Evolutionary conservation across 352 stramenopile species (phyloP).

Genomic region (Phytopythium oedochilum): DNA sequence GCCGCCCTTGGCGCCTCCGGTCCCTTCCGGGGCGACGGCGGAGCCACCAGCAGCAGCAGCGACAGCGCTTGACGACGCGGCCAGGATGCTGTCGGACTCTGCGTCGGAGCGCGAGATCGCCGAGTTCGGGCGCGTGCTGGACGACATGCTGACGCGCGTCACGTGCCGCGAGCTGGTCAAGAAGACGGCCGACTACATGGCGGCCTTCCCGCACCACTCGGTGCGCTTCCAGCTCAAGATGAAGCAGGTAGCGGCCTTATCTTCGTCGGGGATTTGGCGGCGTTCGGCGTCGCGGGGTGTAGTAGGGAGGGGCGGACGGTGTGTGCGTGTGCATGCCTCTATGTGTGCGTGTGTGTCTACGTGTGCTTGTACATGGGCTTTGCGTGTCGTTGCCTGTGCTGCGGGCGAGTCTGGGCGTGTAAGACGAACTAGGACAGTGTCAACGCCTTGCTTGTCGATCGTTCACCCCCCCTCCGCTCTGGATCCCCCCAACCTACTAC

Average conservation of each 20-base stretch:
- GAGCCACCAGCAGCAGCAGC: neutral
- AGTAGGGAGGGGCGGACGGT: neutral
- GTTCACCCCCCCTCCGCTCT: slow-evolving; percentile 2
- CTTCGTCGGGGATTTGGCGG: neutral
- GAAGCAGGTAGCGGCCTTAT: slow-evolving; percentile 60
- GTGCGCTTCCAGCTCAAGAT: slow-evolving; percentile 85
- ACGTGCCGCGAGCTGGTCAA: slow-evolving; percentile 71
- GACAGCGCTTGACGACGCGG: slow-evolving; percentile 4
- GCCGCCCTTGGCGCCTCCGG: neutral
- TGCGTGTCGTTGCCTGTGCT: neutral
- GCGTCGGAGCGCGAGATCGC: slow-evolving; percentile 71
- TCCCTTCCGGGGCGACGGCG: neutral
- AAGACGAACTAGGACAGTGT: neutral
- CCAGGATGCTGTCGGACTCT: slow-evolving; percentile 52
- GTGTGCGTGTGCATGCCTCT: neutral
- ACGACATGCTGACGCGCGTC: slow-evolving; percentile 67
- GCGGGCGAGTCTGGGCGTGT: neutral
- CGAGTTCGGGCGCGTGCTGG: slow-evolving; percentile 62
- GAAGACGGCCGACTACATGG: slow-evolving; percentile 72
- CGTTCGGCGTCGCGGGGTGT: neutral
- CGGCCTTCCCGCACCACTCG: slow-evolving; percentile 60
- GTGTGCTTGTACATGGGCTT: neutral
- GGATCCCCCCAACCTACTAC: neutral
- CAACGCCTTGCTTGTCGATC: neutral
- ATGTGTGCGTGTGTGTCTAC: neutral